Percentiles rank a stretch among this genome's conserved stretches.
Evolutionary conservation across 2,329 filamentous ascomycete species (phyloP).

Genomic region (Penicillium sp.): DNA sequence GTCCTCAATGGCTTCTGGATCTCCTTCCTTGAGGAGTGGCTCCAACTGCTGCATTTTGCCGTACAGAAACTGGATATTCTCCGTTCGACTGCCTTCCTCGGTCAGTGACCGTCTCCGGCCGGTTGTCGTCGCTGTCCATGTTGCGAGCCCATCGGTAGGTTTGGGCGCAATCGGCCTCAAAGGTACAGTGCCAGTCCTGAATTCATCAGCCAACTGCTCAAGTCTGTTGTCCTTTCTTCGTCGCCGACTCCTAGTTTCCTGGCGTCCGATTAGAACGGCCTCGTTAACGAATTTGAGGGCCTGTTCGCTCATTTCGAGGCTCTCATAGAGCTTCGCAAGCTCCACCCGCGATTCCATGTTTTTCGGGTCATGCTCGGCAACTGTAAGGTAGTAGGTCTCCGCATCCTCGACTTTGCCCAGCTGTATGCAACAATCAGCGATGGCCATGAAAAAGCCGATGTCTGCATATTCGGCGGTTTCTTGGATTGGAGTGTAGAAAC

Average conservation of each 20-base stretch:
- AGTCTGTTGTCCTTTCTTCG: slow-evolving; percentile 36
- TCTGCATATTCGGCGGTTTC: slow-evolving; percentile 47
- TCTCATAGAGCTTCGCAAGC: slow-evolving; percentile 80
- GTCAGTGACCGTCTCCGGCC: neutral
- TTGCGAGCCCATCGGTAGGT: slow-evolving; percentile 16
- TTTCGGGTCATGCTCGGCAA: slow-evolving; percentile 66
- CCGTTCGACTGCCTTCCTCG: slow-evolving; percentile 36
- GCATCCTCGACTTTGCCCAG: slow-evolving; percentile 63
- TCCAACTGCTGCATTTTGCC: slow-evolving; percentile 47
- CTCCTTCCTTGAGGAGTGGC: slow-evolving; percentile 47
- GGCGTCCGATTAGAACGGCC: slow-evolving; percentile 60
- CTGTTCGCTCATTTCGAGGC: slow-evolving; percentile 65
- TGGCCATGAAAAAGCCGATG: slow-evolving; percentile 48
- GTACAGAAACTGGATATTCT: slow-evolving; percentile 45
- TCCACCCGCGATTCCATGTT: slow-evolving; percentile 73
- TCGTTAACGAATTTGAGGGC: slow-evolving; percentile 74
- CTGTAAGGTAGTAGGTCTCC: slow-evolving; percentile 69
- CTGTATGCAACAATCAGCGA: slow-evolving; percentile 61
- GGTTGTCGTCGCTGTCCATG: neutral
- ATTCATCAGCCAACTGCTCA: slow-evolving; percentile 41
- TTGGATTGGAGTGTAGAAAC: slow-evolving; percentile 54
- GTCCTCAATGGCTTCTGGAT: slow-evolving; percentile 49
- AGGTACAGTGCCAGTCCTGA: slow-evolving; percentile 23
- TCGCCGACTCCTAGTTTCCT: slow-evolving; percentile 32
- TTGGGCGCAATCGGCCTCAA: slow-evolving; percentile 22